A percentile compares a stretch with the other conserved stretches of the same genome.
phyloP scores from a whole-genome alignment of 2,329 filamentous ascomycete genomes.

The Neopestalotiopsis sp. region DNA sequence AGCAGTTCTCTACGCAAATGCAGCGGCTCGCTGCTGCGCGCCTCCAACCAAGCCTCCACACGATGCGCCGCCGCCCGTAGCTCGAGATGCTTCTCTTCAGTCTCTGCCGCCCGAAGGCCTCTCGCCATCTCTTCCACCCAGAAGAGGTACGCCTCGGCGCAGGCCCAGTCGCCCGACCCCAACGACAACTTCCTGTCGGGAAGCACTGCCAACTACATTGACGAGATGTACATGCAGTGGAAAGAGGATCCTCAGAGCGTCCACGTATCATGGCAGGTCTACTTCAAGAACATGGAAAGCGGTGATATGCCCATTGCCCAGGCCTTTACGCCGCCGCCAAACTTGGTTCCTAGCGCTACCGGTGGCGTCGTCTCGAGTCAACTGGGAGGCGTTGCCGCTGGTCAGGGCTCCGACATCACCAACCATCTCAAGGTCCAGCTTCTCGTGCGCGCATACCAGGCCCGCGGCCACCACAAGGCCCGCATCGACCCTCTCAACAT shows the following conservation, averaged over 20 bases:
- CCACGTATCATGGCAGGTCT: slow-evolving; percentile 98
- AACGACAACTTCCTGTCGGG: slow-evolving; percentile 97
- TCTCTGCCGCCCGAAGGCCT: slow-evolving; percentile 54
- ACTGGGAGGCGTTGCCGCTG: slow-evolving; percentile 53
- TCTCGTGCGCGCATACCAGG: slow-evolving; percentile 95
- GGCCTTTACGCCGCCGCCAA: slow-evolving; percentile 95
- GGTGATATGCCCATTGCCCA: slow-evolving; percentile 97
- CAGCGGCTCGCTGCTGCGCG: slow-evolving; percentile 67
- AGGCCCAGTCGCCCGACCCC: slow-evolving; percentile 69
- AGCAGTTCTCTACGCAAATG: slow-evolving; percentile 71
- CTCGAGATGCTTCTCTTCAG: slow-evolving; percentile 50
- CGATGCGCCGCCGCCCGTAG: slow-evolving; percentile 39
- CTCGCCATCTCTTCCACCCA: slow-evolving; percentile 53
- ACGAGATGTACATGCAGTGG: slow-evolving; percentile 99
- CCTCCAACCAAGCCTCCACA: slow-evolving; percentile 51
- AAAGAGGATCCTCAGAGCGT: slow-evolving; percentile 92
- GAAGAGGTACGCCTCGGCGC: slow-evolving; percentile 61
- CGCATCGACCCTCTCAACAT: slow-evolving; percentile 97
- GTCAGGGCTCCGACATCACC: slow-evolving; percentile 80
- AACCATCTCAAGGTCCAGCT: slow-evolving; percentile 99
- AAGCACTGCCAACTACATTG: slow-evolving; percentile 97
- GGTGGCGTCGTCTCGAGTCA: slow-evolving; percentile 76
- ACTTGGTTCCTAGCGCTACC: slow-evolving; percentile 81
- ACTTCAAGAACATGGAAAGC: slow-evolving; percentile 99
- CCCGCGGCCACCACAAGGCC: slow-evolving; percentile 96